Conservation (phyloP, 2,329 filamentous ascomycete species). For the Cordyceps javanica region DNA sequence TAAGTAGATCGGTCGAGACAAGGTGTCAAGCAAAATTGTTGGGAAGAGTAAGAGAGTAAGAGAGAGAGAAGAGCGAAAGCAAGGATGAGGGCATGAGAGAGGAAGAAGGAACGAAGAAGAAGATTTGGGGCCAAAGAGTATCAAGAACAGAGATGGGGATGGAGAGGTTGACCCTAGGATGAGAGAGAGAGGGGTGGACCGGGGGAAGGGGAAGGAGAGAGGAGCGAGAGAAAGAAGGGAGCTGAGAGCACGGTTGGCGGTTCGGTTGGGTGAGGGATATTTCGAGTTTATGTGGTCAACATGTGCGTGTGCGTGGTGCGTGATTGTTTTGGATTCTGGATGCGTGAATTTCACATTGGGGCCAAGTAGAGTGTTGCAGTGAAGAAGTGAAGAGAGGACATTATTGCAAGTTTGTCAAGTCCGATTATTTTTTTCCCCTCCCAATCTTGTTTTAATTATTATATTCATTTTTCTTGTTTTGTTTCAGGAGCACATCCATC, state of each 20-base stretch:
- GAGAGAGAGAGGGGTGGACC: neutral
- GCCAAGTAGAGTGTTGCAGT: neutral
- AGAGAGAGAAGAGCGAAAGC: neutral
- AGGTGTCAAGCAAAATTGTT: neutral
- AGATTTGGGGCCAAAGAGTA: too few species aligned
- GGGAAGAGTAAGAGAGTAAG: neutral
- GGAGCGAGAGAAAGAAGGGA: neutral
- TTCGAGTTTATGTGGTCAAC: neutral
- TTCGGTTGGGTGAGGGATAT: neutral
- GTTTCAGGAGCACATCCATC: neutral
- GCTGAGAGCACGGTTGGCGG: neutral
- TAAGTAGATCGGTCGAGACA: too few species aligned
- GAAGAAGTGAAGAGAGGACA: too few species aligned
- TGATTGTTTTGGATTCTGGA: neutral
- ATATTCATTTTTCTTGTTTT: too few species aligned
- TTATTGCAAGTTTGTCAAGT: too few species aligned
- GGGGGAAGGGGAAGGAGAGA: too few species aligned
- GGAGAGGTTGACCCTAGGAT: slow-evolving; percentile 9
- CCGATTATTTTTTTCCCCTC: too few species aligned
- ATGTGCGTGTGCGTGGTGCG: neutral
- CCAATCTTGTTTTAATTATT: too few species aligned
- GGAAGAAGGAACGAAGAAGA: neutral
- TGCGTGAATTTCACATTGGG: slow-evolving; percentile 6
- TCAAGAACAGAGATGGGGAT: slow-evolving; percentile 1
- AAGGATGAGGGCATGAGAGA: neutral